Base-by-base conservation (phyloP, 257 asterid genomes). In the Solanum piurae region DNA sequence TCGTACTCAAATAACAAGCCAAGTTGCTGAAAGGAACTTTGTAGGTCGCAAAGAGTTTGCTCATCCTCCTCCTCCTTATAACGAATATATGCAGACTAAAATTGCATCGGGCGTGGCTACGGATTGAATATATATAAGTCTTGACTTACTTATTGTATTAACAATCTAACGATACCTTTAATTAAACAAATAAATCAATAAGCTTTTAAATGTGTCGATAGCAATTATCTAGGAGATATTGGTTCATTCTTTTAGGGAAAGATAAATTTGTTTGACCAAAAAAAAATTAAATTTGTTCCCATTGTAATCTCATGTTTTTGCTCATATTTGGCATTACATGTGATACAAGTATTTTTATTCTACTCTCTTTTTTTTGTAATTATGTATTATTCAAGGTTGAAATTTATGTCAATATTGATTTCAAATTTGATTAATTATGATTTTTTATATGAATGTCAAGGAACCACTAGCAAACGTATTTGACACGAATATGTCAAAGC, bases 61-160 rank as follows among this genome's bases (percentile, higher is more conserved):
- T 74, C 83, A 0, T 74, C 20, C 33, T 74, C 74, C 74, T 73
- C 46, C 79, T 72, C 3, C 46, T 46, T 16, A 16, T 73, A 31
- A 16, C 10, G 7, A 71, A 29, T 71, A 71, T 11, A 8, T 6
- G 1, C 80, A 34, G 1, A 9, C 9, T 20, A 34, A 73, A 34
- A 21, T 64, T 31, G 40, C 60, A 37, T 38, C 83, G 68, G 91
- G 90, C 88, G 66, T 86, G 86, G 83, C 23, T 38, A 25, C 20
- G 38, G 23, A 23, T 33, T 84, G 79, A 60, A 36, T 84, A 36
- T 62, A 21, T 40, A 29, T 21, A 40, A 40, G 37, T 18, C 42
- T 33, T 33, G 25, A 13, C 27, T 11, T 33, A 33, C 11, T 21
- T 20, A 3, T 18, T 34, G 11, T 33, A 69, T 69, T 13, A 34